Base-by-base conservation (phyloP, 2,329 filamentous ascomycete species). In the Aspergillus phoenicis region DNA sequence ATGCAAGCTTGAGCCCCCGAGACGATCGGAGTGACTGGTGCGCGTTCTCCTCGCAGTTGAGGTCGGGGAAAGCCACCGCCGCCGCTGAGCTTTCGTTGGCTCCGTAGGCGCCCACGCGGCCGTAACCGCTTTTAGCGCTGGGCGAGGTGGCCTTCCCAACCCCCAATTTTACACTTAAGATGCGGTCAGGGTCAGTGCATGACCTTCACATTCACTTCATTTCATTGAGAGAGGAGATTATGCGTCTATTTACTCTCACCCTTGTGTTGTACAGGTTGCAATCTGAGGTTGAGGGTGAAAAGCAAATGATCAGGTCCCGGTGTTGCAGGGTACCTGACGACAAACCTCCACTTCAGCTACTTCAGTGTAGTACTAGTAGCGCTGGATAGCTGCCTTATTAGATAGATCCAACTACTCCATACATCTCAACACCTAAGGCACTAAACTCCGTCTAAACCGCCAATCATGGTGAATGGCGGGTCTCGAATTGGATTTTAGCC, bases 61-160 rank as follows among this genome's bases (percentile, higher is more conserved):
- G 61, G 59, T 61, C 58, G 61, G 64, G 62, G 62, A 64, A 61
- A 62, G 59, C 60, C 58, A 64, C 64, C 64, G 60, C 64, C 59
- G 58, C 61, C 57, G 64, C 59, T 59, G 57, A 47, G 10, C 59
- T 59, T 49, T 64, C 51, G 62, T 67, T 66, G 66, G 66, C 54
- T 67, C 57, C 57, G 38, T 67, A 68, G 52, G 56, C 67, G 67
- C 66, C 61, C 63, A 63, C 53, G 52, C 59, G 59, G 60, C 48
- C 57, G 56, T 65, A 67, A 62, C 67, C 67, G 67, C 67, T 60
- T 63, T 69, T 67, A 64, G 66, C 67, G 67, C 70, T 73, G 26
- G 55, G 33, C 20, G 30, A 47, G 38, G 26, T 60, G 36, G 36
- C 48, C 28, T 43, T 58, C 47, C 55, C 47, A 61, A 24, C 48